Base-by-base conservation (phyloP, 2,329 filamentous ascomycete species). In the Albophoma yamanashiensis region DNA sequence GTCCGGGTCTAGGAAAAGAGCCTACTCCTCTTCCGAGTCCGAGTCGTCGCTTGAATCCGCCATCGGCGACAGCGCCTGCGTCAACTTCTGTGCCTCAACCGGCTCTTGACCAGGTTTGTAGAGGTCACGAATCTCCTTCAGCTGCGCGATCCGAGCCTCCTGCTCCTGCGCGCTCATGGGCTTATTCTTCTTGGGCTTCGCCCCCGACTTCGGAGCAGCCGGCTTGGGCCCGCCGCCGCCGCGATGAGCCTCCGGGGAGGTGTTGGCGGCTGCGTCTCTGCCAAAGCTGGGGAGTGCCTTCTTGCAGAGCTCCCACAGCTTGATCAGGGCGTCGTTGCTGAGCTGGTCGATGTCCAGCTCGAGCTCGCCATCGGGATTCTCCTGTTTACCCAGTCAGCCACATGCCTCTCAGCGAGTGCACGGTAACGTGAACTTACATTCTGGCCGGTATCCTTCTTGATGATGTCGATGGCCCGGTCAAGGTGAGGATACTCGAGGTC, bases 401-500 rank as follows among this genome's bases (percentile, higher is more conserved):
- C 55, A 14, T 55, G 56, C 27, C 20, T 20, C 15, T 17, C 55
- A 22, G 11, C 50, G 17, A 8, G 31, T 4, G 9, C 34, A 11
- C n/a, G 9, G 50, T 2, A 12, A 22, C 31, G 25, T 31, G 20
- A 77, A 82, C 79, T 84, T 82, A 77, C 94, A 79, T 79, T 88
- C 79, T 76, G 90, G 77, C 78, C 90, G 74, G 77, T 96, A 65
- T 96, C 93, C 64, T 85, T 85, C 72, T 95, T 91, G 70, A 99
- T 97, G 63, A 97, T 92, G 62, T 89, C 85, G 39, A 97, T 90
- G 0, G 93, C 91, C 65, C 86, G 85, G 57, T 87, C 83, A 69
- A 96, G 88, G 65, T 91, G 86, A n/a, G 81, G 79, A 57, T 89
- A 88, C 22, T 92, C 87, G 60, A 97, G 84, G 63, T 87, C 87